Evolutionary conservation across 306 rosid genomes (phyloP).

Genomic region (Fragaria ananassa): DNA sequence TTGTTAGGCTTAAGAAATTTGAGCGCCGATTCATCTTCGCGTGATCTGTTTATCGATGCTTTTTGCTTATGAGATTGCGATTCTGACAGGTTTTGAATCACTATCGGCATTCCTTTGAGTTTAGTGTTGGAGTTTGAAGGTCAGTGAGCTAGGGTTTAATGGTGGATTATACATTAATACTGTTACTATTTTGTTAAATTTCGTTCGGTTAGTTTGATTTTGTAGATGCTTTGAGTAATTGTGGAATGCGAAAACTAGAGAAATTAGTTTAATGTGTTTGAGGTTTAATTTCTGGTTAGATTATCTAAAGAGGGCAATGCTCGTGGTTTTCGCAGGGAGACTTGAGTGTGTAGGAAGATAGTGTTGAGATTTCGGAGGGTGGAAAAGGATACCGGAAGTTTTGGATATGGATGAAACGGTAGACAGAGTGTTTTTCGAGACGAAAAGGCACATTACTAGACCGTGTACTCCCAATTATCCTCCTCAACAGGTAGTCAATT

Average conservation of each 20-base stretch:
- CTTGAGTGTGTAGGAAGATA: not conserved
- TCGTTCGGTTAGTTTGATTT: not conserved
- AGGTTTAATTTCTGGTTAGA: not conserved
- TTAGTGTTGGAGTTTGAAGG: no score
- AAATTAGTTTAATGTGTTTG: not conserved
- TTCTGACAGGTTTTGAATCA: no score
- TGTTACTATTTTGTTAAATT: no score
- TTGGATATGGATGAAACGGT: constrained; percentile 46
- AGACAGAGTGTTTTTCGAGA: constrained; percentile 55
- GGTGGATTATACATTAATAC: no score
- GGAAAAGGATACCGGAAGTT: not conserved
- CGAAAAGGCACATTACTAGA: constrained; percentile 67
- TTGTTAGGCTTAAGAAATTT: no score
- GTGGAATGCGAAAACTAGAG: not conserved
- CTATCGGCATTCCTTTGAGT: no score
- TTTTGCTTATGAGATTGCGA: no score
- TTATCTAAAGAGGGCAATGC: not conserved
- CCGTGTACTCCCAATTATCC: constrained; percentile 50
- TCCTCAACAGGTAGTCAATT: constrained; percentile 43
- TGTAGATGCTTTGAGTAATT: not conserved
- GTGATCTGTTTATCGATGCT: no score
- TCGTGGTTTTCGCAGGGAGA: not conserved
- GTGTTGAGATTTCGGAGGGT: constrained; percentile 23
- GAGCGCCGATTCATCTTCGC: no score
- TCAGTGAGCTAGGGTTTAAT: no score